phyloP scores from a whole-genome alignment of 331 rosid species.

The Quercus tomentella region DNA sequence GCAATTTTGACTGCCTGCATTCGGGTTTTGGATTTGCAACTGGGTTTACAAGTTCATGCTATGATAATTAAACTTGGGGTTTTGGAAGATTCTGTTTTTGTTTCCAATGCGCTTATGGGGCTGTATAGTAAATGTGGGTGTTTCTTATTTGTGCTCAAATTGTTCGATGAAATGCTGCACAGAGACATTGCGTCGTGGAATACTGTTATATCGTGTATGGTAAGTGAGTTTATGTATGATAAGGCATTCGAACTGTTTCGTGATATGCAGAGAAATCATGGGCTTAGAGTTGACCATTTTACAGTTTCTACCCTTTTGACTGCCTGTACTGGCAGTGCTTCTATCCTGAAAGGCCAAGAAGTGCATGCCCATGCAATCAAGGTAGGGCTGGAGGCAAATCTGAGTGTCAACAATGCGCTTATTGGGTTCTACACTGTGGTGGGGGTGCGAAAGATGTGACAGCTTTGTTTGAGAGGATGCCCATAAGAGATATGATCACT shows the following conservation, averaged over 20 bases:
- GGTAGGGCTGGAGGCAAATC: slow-evolving; percentile 47
- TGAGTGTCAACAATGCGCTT: slow-evolving; percentile 73
- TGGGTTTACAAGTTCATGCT: slow-evolving; percentile 71
- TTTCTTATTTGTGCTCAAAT: slow-evolving; percentile 27
- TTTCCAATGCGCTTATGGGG: slow-evolving; percentile 61
- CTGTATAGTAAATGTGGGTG: slow-evolving; percentile 52
- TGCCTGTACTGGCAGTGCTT: slow-evolving; percentile 42
- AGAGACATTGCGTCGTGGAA: slow-evolving; percentile 77
- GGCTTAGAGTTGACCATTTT: slow-evolving; percentile 41
- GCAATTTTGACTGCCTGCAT: slow-evolving; percentile 71
- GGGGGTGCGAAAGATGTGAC: slow-evolving; percentile 43
- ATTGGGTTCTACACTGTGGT: slow-evolving; percentile 59
- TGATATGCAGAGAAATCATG: slow-evolving; percentile 33
- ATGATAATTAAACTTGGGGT: slow-evolving; percentile 35
- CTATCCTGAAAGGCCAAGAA: slow-evolving; percentile 44
- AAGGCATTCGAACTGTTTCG: slow-evolving; percentile 45
- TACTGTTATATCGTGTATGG: slow-evolving; percentile 49
- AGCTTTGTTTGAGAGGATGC: slow-evolving; percentile 56
- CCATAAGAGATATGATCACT: slow-evolving; percentile 55
- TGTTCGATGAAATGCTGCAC: slow-evolving; percentile 52
- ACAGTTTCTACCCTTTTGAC: slow-evolving; percentile 64
- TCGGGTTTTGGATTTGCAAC: slow-evolving; percentile 25
- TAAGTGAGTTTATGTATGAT: slow-evolving; percentile 37
- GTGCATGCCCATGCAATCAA: slow-evolving; percentile 66
- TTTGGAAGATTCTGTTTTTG: slow-evolving; percentile 41